These are phyloP conservation scores for Elsinoe perseae DNA, from an alignment of 2,329 filamentous ascomycete species.

Conservation along the genomic window DNA sequence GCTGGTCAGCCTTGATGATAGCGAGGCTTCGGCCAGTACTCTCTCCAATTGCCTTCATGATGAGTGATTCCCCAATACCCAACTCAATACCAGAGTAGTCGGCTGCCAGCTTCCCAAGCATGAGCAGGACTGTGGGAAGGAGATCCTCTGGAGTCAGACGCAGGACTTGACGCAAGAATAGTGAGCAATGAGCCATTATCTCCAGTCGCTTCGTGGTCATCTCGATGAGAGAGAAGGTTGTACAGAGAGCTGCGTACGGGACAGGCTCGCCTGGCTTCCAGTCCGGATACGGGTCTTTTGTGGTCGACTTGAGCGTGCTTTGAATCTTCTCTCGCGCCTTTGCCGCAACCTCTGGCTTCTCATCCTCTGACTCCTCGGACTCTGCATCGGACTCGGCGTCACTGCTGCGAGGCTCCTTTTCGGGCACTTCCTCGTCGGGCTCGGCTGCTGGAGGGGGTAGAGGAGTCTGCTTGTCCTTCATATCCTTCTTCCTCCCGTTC, in stretches of 20 bases:
- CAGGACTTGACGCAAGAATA: conserved; percentile 90
- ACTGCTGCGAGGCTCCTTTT: conserved; percentile 2
- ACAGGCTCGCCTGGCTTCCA: conserved; percentile 86
- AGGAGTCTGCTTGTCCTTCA: conserved; percentile 20
- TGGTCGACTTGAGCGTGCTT: conserved; percentile 59
- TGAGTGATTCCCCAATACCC: conserved; percentile 95
- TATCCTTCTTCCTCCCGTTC: conserved; percentile 24
- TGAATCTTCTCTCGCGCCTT: conserved; percentile 78
- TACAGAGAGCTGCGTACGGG: conserved; percentile 89
- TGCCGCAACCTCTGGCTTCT: conserved; percentile 62
- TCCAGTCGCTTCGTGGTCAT: conserved; percentile 86
- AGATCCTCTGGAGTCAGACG: conserved; percentile 82
- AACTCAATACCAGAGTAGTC: conserved; percentile 95
- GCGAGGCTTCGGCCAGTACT: conserved; percentile 79
- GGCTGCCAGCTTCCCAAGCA: conserved; percentile 96
- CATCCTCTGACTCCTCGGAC: conserved; percentile 45
- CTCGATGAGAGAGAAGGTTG: conserved; percentile 89
- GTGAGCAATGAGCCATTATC: conserved; percentile 80
- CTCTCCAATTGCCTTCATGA: conserved; percentile 98
- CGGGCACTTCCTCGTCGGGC: conserved; percentile 29
- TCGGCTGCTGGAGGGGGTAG: conserved; percentile 35
- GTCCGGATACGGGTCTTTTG: conserved; percentile 82
- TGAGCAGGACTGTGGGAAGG: conserved; percentile 79
- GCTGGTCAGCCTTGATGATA: conserved; percentile 91
- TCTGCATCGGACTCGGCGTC: conserved; percentile 34